Evolutionary conservation across 768 basidiomycete species (phyloP).

Genomic region (Chiua virens): DNA sequence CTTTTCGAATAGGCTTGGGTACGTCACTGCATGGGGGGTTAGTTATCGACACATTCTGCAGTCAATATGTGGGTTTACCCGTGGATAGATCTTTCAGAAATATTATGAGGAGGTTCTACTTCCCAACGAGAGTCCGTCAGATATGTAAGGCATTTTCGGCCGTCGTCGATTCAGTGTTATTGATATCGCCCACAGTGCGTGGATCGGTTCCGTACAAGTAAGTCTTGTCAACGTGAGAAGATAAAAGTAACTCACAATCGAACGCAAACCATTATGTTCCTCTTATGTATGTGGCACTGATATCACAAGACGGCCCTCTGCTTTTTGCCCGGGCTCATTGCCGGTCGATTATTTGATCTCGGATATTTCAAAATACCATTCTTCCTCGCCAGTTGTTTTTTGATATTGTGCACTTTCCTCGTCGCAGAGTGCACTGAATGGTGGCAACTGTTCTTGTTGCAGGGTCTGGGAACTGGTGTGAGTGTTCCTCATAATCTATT

Average conservation of each 20-base stretch:
- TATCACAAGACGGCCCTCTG: slow-evolving; percentile 56
- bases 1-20: slow-evolving; percentile 51
- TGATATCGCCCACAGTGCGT: slow-evolving; percentile 49
- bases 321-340: slow-evolving; percentile 60
- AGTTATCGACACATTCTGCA: slow-evolving; percentile 24
- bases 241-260: not conserved
- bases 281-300: not conserved
- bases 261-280: not conserved
- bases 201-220: slow-evolving; percentile 80
- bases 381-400: slow-evolving; percentile 45
- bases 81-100: slow-evolving; percentile 62
- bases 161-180: not conserved
- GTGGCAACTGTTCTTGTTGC: slow-evolving; percentile 63
- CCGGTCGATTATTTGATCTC: slow-evolving; percentile 72
- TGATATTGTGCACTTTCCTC: no score
- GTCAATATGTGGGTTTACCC: not conserved
- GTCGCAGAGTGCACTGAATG: no score
- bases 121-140: slow-evolving; percentile 50
- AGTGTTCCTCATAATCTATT: slow-evolving; percentile 18
- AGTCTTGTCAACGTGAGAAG: not conserved
- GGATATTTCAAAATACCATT: slow-evolving; percentile 61
- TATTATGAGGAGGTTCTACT: slow-evolving; percentile 64
- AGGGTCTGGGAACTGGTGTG: slow-evolving; percentile 66
- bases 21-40: slow-evolving; percentile 76
- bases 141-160: slow-evolving; percentile 47